phyloP scores from a whole-genome alignment of 306 rosid genomes.

The Clitoria ternatea region DNA sequence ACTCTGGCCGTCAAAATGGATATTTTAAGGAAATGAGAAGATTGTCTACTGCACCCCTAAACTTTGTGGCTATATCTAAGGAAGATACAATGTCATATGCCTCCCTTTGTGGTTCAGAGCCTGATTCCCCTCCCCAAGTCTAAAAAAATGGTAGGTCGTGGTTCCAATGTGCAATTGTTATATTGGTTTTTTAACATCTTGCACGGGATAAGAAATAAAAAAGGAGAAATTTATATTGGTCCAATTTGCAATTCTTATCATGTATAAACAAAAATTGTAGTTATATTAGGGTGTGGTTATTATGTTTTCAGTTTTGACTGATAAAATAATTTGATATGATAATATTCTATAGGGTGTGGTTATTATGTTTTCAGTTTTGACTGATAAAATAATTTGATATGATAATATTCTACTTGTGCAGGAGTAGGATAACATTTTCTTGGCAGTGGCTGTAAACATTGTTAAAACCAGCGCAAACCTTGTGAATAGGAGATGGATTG shows the following conservation, averaged over 20 bases:
- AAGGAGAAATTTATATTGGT: too few species aligned
- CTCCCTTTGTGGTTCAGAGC: slow-evolving; percentile 83
- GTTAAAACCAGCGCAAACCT: slow-evolving; percentile 35
- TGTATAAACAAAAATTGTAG: too few species aligned
- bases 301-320: not conserved
- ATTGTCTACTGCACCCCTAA: slow-evolving; percentile 78
- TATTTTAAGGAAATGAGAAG: slow-evolving; percentile 81
- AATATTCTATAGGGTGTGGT: too few species aligned
- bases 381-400: not conserved
- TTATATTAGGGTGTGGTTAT: too few species aligned
- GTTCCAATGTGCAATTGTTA: not conserved
- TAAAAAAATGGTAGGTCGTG: slow-evolving; percentile 39
- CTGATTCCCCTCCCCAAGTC: slow-evolving; percentile 77
- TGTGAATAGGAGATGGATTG: slow-evolving; percentile 70
- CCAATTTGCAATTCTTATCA: too few species aligned
- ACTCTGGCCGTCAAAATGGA: slow-evolving; percentile 90
- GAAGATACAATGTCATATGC: slow-evolving; percentile 93
- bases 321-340: slow-evolving; percentile 1
- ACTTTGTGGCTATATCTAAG: slow-evolving; percentile 79
- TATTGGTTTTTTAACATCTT: too few species aligned
- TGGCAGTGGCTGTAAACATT: slow-evolving; percentile 29
- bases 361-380: not conserved
- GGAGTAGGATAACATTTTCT: slow-evolving; percentile 39
- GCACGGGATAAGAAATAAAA: not conserved
- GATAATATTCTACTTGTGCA: slow-evolving; percentile 26